A percentile compares a stretch with the other conserved stretches of the same genome.
These are phyloP conservation scores for Tetradesmus obliquus DNA, from an alignment of 139 green algal species.

Conservation along the genomic window DNA sequence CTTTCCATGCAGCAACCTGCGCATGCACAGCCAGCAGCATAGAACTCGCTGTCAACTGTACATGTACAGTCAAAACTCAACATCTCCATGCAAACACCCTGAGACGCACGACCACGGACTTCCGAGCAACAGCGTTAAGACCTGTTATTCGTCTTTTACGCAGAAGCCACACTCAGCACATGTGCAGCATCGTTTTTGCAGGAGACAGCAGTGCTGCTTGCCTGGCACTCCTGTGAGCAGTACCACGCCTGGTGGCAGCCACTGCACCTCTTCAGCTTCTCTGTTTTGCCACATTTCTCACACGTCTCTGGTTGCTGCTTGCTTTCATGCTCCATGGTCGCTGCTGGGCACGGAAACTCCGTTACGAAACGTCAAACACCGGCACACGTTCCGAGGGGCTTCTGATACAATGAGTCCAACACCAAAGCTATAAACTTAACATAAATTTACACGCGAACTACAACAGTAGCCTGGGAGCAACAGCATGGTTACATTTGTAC, in stretches of 20 bases:
- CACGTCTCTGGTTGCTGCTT: not conserved
- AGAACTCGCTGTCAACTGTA: not conserved
- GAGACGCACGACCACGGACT: too few relatives aligned
- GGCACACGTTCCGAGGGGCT: not conserved
- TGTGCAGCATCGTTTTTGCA: too few relatives aligned
- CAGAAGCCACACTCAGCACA: too few relatives aligned
- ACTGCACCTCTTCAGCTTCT: not conserved
- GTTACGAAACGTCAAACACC: not conserved
- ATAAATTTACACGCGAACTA: too few relatives aligned
- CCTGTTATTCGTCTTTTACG: too few relatives aligned
- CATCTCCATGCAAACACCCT: too few relatives aligned
- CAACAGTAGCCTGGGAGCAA: too few relatives aligned
- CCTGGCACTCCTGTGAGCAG: not conserved
- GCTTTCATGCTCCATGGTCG: not conserved
- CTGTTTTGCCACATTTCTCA: not conserved
- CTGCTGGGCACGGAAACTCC: not conserved
- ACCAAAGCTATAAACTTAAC: too few relatives aligned
- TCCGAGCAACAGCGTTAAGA: too few relatives aligned
- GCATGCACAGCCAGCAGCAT: not conserved
- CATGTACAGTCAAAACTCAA: too few relatives aligned
- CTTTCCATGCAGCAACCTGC: not conserved
- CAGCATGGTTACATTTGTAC: too few relatives aligned
- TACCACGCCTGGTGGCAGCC: not conserved
- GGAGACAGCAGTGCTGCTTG: not conserved
- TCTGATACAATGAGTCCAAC: too few relatives aligned